Evolutionary conservation across 1,284 basidiomycete species (phyloP), one percentile per base, ranked within the genome.

Genomic region (Agaricales sp.): DNA sequence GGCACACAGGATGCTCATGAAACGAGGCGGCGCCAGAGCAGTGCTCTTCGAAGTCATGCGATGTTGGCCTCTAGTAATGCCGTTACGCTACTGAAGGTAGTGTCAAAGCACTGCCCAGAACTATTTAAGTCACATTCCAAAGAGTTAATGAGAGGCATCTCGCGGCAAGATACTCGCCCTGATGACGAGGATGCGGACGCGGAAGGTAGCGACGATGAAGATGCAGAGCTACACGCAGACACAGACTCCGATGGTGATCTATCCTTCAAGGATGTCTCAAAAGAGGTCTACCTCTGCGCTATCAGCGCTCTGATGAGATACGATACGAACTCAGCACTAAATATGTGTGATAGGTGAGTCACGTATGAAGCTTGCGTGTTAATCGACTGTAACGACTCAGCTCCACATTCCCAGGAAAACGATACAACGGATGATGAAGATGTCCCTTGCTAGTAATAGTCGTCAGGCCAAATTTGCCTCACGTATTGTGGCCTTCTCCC

Each of bases 381-480:
- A 6, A 43, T 41, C 13, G n/a, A n/a, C n/a, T n/a, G n/a, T n/a
- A n/a, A n/a, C n/a, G n/a, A n/a, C n/a, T n/a, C n/a, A n/a, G n/a
- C 20, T 30, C 35, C 46, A 8, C 11, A 35, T 35, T 46, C 47
- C 2, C 52, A 82, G 83, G 61, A 74, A 79, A 18, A 79, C 82
- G 1, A 63, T 82, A 6, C 89, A 94, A 30, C 73, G 82, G 13
- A 70, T 87, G 4, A 67, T 68, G 49, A 71, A 76, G 23, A 77
- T 82, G 55, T 85, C 79, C 0, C 62, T 82, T 25, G 75, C 78
- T 8, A 74, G 79, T 1, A 79, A 85, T 25, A 69, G 71, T 16
- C 71, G 78, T 16, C 82, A 88, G 58, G 87, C 92, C 18, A 98
- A 98, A 63, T 94, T 90, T 63, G 90, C 92, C 0, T 80, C 89